Conservation (phyloP, 1,139 yeast genomes). For the Blastobotrys elegans region DNA sequence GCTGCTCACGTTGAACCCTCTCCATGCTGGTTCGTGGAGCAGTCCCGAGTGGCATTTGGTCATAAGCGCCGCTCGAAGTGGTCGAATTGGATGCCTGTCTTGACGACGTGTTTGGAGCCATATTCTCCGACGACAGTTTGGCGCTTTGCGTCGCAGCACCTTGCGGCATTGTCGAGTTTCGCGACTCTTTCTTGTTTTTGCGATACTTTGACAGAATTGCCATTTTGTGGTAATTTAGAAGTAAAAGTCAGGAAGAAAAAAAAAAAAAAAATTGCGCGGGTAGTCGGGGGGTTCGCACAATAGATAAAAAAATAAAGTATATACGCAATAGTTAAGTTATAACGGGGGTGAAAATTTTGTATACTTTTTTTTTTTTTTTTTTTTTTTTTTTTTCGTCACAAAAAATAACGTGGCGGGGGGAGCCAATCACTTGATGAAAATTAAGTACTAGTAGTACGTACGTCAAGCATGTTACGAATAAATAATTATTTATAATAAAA, state of each 20-base stretch:
- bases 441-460: too few relatives aligned
- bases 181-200: constrained; percentile 26
- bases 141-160: constrained; percentile 8
- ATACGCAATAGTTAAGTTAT: too few relatives aligned
- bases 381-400: too few relatives aligned
- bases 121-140: constrained; percentile 8
- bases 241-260: not conserved
- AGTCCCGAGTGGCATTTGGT: constrained; percentile 14
- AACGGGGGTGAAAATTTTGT: too few relatives aligned
- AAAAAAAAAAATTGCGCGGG: not conserved
- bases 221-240: constrained; percentile 15
- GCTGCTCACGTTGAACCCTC: too few relatives aligned
- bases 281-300: not conserved
- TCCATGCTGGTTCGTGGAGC: constrained; percentile 12
- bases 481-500: too few relatives aligned
- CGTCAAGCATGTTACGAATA: too few relatives aligned
- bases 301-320: too few relatives aligned
- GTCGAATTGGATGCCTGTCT: constrained; percentile 13
- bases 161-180: constrained; percentile 22
- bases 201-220: constrained; percentile 27
- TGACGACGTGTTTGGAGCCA: not conserved
- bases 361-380: too few relatives aligned
- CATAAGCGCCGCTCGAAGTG: constrained; percentile 12
- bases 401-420: too few relatives aligned
- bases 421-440: too few relatives aligned